Conservation (phyloP, 331 rosid genomes). For the Malus hybrid region DNA sequence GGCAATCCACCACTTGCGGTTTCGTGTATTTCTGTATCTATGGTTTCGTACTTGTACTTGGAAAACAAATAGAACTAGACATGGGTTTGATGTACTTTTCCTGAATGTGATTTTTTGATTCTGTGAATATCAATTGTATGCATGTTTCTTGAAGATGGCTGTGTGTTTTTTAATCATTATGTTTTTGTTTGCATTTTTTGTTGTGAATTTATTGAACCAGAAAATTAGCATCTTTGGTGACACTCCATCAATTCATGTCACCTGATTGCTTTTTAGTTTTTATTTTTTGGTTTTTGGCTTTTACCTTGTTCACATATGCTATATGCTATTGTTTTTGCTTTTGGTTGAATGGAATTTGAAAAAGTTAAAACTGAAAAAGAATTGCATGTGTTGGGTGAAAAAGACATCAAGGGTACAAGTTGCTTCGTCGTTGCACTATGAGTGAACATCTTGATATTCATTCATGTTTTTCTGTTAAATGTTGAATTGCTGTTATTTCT, state of each 20-base stretch:
- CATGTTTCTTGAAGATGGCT: neutral
- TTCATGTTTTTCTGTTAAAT: neutral
- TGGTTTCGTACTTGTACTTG: neutral
- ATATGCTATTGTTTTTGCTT: neutral
- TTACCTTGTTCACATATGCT: too few species aligned
- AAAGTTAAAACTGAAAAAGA: neutral
- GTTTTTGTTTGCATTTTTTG: neutral
- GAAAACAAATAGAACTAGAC: neutral
- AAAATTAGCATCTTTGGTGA: neutral
- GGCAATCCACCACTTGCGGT: too few species aligned
- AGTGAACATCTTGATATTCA: neutral
- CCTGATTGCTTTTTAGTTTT: neutral
- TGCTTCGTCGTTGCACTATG: neutral
- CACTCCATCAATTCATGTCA: neutral
- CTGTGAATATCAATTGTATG: neutral
- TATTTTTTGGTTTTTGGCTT: neutral
- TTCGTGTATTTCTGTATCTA: neutral
- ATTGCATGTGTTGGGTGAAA: neutral
- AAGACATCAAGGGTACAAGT: neutral
- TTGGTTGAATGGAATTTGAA: neutral
- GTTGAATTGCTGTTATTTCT: neutral
- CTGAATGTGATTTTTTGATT: neutral
- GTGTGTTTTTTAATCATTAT: neutral
- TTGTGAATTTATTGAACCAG: neutral
- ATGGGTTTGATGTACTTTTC: neutral